These are phyloP conservation scores for Myxozyma vanderwaltii DNA, from an alignment of 805 yeast genomes.

Conservation along the genomic window DNA sequence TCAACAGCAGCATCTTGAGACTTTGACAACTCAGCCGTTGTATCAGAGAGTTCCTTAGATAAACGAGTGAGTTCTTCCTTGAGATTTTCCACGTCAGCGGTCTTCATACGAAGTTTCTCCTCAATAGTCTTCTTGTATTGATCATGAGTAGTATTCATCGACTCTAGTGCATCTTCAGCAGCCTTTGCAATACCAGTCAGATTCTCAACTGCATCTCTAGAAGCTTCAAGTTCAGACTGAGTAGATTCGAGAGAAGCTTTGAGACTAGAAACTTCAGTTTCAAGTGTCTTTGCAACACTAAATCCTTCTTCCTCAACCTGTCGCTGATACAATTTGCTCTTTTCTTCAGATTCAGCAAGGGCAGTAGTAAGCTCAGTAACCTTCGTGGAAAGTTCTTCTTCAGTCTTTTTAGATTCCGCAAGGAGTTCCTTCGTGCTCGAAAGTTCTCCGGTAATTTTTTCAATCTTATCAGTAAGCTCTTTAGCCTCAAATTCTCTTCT, in stretches of 20 bases:
- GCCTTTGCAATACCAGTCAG: constrained; percentile 64
- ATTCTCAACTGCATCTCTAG: constrained; percentile 61
- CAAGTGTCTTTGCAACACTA: constrained; percentile 38
- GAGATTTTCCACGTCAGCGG: constrained; percentile 19
- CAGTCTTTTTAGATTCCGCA: constrained; percentile 45
- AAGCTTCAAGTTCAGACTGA: constrained; percentile 56
- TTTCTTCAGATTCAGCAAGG: constrained; percentile 39
- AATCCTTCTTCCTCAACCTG: constrained; percentile 39
- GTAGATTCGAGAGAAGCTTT: constrained; percentile 51
- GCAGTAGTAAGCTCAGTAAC: constrained; percentile 43
- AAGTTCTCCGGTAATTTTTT: constrained; percentile 49
- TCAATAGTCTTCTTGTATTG: constrained; percentile 43
- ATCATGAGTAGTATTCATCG: constrained; percentile 58
- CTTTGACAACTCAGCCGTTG: constrained; percentile 35
- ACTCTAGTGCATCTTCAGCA: constrained; percentile 64
- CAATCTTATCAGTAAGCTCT: constrained; percentile 60
- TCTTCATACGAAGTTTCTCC: constrained; percentile 13
- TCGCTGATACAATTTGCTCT: constrained; percentile 36
- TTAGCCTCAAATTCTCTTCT: constrained; percentile 60
- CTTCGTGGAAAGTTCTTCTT: constrained; percentile 48
- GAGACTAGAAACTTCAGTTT: constrained; percentile 41
- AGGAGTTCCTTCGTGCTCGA: constrained; percentile 48
- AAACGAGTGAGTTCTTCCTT: constrained; percentile 35
- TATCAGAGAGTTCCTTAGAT: constrained; percentile 35
- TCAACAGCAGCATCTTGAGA: constrained; percentile 34